A percentile compares a stretch with the other conserved stretches of the same genome.
phyloP scores from a whole-genome alignment of 2,329 filamentous ascomycete species.

The Alternaria rosae region DNA sequence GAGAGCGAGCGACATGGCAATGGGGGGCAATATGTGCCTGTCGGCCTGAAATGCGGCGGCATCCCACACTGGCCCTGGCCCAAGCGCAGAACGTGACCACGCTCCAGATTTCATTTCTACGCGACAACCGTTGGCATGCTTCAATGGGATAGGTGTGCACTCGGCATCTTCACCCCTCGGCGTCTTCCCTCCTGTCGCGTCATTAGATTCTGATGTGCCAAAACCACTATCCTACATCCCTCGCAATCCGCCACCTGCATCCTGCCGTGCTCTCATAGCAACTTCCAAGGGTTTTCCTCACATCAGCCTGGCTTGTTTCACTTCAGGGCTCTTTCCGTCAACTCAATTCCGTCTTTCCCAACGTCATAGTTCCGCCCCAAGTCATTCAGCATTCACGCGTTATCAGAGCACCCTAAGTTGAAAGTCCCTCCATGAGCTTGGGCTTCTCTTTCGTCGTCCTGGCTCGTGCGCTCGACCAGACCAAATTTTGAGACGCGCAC shows the following conservation, averaged over 20 bases:
- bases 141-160: conserved; percentile 3
- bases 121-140: conserved; percentile 12
- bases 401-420: conserved; percentile 4
- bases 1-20: conserved; percentile 23
- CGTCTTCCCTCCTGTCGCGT: neutral
- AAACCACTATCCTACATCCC: neutral
- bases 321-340: conserved; percentile 11
- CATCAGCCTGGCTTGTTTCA: conserved; percentile 25
- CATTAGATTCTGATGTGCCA: neutral
- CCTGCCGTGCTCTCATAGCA: conserved; percentile 24
- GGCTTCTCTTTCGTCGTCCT: conserved; percentile 19
- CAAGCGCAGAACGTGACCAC: conserved; percentile 31
- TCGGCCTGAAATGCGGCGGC: conserved; percentile 17
- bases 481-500: conserved; percentile 35
- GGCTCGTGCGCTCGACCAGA: conserved; percentile 41
- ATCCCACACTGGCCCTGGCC: conserved; percentile 22
- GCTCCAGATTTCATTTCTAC: conserved; percentile 18
- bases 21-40: conserved; percentile 21
- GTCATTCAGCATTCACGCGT: neutral
- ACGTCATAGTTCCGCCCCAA: conserved; percentile 1
- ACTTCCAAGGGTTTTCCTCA: conserved; percentile 25
- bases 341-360: conserved; percentile 14
- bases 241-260: conserved; percentile 16
- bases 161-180: neutral
- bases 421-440: conserved; percentile 18